A percentile compares a stretch with the other conserved stretches of the same genome.
Conservation (phyloP, 305 asterid genomes). For the Fraxinus xanthoxyloides region DNA sequence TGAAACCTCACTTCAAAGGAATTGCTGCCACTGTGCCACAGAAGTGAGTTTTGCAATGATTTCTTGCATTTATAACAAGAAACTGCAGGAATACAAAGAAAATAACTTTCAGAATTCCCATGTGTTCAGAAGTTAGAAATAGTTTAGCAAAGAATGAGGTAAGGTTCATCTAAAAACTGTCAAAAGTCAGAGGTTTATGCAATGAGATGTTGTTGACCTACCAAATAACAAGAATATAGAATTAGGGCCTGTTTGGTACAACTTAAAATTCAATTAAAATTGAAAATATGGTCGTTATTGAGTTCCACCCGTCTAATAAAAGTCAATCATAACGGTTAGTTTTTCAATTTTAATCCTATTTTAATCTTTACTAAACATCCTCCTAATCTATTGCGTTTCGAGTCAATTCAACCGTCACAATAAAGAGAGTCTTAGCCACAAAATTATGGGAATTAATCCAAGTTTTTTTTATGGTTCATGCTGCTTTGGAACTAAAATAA, state of each 20-base stretch:
- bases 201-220: too few relatives aligned
- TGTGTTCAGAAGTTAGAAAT: constrained; percentile 12
- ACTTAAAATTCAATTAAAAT: too few relatives aligned
- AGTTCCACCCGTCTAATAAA: too few relatives aligned
- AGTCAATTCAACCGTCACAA: neutral
- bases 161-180: too few relatives aligned
- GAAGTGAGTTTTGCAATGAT: constrained; percentile 29
- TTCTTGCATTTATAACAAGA: constrained; percentile 17
- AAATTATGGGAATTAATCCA: neutral
- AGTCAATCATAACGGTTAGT: too few relatives aligned
- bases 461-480: neutral
- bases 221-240: too few relatives aligned
- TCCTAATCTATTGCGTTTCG: too few relatives aligned
- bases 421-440: constrained; percentile 17
- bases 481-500: neutral
- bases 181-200: too few relatives aligned
- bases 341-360: too few relatives aligned
- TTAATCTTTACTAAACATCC: too few relatives aligned
- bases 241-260: too few relatives aligned
- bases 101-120: constrained; percentile 30
- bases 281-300: too few relatives aligned
- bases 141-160: neutral
- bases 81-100: constrained; percentile 14
- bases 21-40: constrained; percentile 39
- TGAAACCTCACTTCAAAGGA: constrained; percentile 42